Evolutionary conservation across 2,329 filamentous ascomycete genomes (phyloP).

Genomic region (Esteya vermicola): DNA sequence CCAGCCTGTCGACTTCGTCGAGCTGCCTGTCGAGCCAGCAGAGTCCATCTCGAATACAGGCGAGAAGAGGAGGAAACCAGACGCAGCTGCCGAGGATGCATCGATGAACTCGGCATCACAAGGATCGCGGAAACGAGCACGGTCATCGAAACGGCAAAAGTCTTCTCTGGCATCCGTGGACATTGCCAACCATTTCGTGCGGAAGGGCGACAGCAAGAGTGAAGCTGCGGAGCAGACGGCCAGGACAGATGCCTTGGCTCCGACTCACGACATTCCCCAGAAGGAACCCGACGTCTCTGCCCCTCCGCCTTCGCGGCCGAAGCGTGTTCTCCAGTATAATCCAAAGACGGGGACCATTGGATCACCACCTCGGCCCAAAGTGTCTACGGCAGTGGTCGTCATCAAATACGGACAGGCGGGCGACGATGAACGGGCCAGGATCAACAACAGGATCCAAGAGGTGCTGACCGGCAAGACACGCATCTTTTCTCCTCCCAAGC

Average conservation of each 20-base stretch:
- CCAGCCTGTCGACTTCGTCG: neutral
- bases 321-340: constrained; percentile 36
- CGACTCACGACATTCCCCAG: neutral
- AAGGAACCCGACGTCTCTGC: neutral
- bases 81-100: constrained; percentile 3
- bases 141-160: constrained; percentile 15
- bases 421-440: neutral
- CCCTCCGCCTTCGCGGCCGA: neutral
- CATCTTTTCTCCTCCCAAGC: neutral
- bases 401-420: constrained; percentile 5
- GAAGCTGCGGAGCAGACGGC: neutral
- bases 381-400: neutral
- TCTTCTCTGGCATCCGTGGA: constrained; percentile 4
- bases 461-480: neutral
- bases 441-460: constrained; percentile 4
- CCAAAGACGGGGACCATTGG: constrained; percentile 47
- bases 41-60: neutral
- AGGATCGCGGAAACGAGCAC: constrained; percentile 5
- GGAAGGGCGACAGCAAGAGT: neutral
- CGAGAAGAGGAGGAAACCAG: constrained; percentile 3
- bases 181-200: constrained; percentile 15
- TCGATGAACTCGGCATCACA: neutral
- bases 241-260: no score
- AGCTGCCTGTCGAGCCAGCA: neutral
- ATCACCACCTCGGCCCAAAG: constrained; percentile 35